Evolutionary conservation across 148 eudicot species (phyloP).

Genomic region (Nyssa sinensis): DNA sequence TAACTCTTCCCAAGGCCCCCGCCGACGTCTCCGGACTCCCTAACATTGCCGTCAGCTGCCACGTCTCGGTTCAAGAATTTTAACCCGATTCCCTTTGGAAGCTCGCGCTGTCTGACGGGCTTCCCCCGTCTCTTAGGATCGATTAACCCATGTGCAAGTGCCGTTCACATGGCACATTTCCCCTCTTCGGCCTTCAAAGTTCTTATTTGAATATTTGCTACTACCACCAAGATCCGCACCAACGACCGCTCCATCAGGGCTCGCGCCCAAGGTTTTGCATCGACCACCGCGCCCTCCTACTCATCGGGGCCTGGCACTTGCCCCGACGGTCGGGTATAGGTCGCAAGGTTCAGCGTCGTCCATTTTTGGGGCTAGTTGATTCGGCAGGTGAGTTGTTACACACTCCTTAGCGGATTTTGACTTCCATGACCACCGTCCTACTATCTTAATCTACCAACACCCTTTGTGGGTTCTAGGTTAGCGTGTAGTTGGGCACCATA

Average conservation of each 20-base stretch:
- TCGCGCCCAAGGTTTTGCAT: conserved; percentile 35
- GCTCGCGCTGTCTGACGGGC: too few species aligned
- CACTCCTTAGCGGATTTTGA: conserved; percentile 60
- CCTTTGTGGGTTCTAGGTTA: conserved; percentile 18
- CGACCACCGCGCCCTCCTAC: conserved; percentile 39
- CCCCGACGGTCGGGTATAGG: conserved; percentile 46
- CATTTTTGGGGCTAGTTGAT: conserved; percentile 70
- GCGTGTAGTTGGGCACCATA: conserved; percentile 10
- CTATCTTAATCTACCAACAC: conserved; percentile 17
- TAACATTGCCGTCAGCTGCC: too few species aligned
- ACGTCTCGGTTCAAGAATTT: too few species aligned
- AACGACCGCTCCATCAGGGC: conserved; percentile 42
- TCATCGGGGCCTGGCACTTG: conserved; percentile 36
- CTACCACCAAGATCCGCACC: conserved; percentile 62
- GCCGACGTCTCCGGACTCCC: too few species aligned
- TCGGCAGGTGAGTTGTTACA: conserved; percentile 72
- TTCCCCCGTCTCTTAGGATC: too few species aligned
- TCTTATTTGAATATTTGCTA: conserved; percentile 60
- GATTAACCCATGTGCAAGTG: too few species aligned
- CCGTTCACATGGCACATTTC: conserved; percentile 49
- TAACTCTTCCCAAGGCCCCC: too few species aligned
- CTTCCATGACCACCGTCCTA: conserved; percentile 19
- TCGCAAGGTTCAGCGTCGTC: conserved; percentile 52
- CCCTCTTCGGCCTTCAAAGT: conserved; percentile 51
- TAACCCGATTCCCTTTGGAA: too few species aligned